Evolutionary conservation across 2,329 filamentous ascomycete genomes (phyloP), one percentile per base, ranked within the genome.

Genomic region (Aspergillus fijiensis): DNA sequence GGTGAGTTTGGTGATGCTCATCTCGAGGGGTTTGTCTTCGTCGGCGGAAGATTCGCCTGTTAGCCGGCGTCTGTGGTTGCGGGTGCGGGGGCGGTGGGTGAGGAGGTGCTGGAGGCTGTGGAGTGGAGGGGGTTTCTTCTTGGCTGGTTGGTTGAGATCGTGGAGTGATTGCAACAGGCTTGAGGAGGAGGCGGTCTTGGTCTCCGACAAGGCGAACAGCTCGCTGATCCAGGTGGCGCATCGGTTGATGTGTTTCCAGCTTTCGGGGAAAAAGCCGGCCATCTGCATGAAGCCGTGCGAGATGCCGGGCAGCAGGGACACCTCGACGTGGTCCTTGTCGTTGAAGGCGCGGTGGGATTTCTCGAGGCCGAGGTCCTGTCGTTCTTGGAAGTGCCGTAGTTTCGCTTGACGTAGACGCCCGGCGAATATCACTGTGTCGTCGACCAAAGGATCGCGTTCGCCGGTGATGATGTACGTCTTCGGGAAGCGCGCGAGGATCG

Each of bases 391-490:
- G 54, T 82, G 77, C 62, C 84, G 82, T 4, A 84, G 74, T 65
- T 89, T 96, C 2, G 92, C 91, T 62, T 93, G 87, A 6, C 92
- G 84, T n/a, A 99, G 76, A 0, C 94, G 82, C 0, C 94, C 95
- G 0, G 95, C 93, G 70, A 99, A 97, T 63, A 99, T 93, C 51
- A 97, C 92, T 0, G 95, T 99, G 74, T 99, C 95, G 71, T 99
- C 95, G 0, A 98, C 95, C 0, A 99, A 80, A 0, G 95, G 95
- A 72, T 99, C 95, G 31, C 94, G 89, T 78, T 99, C 95, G 53
- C 95, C 95, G 0, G 95, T 98, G 55, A 98, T 80, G 69, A 99
- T 92, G 74, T 94, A 96, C 0, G 90, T 95, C 73, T 96, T 96
- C 1, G 95, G 95, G 67, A 99, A 98, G n/a, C 85, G 84, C 14